Percentiles rank a stretch among this genome's conserved stretches.
Conservation (phyloP, 768 basidiomycete species). For the Tylopilus sp. region DNA sequence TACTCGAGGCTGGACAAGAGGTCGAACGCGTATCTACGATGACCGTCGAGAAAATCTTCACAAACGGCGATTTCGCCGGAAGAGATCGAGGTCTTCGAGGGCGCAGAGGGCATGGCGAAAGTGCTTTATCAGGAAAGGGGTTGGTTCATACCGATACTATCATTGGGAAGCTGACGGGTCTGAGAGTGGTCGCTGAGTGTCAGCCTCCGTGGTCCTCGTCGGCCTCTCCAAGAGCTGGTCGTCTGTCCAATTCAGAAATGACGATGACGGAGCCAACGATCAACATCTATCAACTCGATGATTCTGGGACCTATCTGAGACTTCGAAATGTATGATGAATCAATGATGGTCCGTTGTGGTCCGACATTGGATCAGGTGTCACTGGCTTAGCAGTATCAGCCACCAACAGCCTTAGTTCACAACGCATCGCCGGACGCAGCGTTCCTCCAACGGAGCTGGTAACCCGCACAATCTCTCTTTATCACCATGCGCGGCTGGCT, state of each 20-base stretch:
- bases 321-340: too few relatives aligned
- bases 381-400: too few relatives aligned
- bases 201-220: conserved; percentile 2
- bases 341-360: too few relatives aligned
- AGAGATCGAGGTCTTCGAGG: conserved; percentile 7
- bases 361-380: too few relatives aligned
- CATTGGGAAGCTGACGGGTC: conserved; percentile 13
- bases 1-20: conserved; percentile 10
- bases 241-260: neutral
- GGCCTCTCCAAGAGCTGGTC: too few relatives aligned
- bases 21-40: conserved; percentile 7
- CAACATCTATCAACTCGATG: neutral
- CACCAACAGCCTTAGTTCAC: too few relatives aligned
- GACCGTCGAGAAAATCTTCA: conserved; percentile 11
- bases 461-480: too few relatives aligned
- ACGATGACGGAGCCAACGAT: too few relatives aligned
- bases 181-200: neutral
- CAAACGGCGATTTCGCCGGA: conserved; percentile 12
- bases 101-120: conserved; percentile 1
- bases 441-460: too few relatives aligned
- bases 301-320: too few relatives aligned
- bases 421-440: too few relatives aligned
- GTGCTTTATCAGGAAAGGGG: neutral
- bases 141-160: neutral
- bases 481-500: neutral